phyloP scores from a whole-genome alignment of 768 basidiomycete genomes.

The Cyclocybe cylindracea region DNA sequence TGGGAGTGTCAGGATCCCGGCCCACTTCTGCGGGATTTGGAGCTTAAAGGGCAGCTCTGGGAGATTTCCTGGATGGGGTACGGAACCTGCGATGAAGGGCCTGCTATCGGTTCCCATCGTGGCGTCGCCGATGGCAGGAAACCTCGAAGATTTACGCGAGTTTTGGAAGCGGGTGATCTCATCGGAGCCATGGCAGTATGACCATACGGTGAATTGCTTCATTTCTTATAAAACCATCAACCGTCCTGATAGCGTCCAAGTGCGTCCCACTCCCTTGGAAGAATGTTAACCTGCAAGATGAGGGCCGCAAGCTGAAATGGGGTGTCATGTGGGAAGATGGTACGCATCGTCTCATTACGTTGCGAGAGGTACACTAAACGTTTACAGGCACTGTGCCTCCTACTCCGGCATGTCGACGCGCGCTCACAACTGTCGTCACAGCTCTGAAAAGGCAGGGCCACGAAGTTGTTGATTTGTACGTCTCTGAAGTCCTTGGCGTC shows the following conservation, averaged over 20 bases:
- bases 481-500: slow-evolving; percentile 4
- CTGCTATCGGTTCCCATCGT: slow-evolving; percentile 57
- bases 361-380: background rate
- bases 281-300: slow-evolving; percentile 44
- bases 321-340: slow-evolving; percentile 61
- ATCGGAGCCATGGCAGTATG: slow-evolving; percentile 69
- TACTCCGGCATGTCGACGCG: slow-evolving; percentile 63
- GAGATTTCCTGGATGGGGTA: slow-evolving; percentile 57
- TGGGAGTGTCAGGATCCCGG: slow-evolving; percentile 72
- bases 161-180: slow-evolving; percentile 65
- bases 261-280: slow-evolving; percentile 54
- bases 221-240: background rate
- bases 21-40: slow-evolving; percentile 74
- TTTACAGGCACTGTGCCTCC: slow-evolving; percentile 57
- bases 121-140: slow-evolving; percentile 61
- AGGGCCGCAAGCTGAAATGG: slow-evolving; percentile 59
- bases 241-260: slow-evolving; percentile 22
- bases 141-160: slow-evolving; percentile 61
- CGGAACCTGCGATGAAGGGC: slow-evolving; percentile 46
- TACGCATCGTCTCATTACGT: slow-evolving; percentile 1
- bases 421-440: slow-evolving; percentile 49
- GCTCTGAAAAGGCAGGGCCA: slow-evolving; percentile 62
- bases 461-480: slow-evolving; percentile 64
- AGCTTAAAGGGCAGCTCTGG: slow-evolving; percentile 61
- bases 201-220: slow-evolving; percentile 46